Percentiles rank a stretch among this genome's conserved stretches.
Conservation (phyloP, 441 rosid species). For the Gossypium davidsonii region DNA sequence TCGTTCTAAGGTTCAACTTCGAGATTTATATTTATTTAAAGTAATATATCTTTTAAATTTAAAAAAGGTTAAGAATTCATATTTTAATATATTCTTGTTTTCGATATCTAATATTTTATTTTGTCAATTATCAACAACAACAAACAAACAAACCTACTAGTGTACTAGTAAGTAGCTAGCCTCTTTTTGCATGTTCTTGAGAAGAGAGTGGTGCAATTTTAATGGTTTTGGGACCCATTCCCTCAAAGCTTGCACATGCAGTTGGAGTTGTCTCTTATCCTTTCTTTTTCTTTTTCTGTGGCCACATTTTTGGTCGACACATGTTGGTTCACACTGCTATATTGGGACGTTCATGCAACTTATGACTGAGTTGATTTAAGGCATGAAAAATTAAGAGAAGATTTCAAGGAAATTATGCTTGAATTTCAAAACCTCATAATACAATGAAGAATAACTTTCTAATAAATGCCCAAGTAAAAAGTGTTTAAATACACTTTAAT, state of each 20-base stretch:
- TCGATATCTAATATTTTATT: not conserved
- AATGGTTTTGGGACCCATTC: slow-evolving; percentile 3
- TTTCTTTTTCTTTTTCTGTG: not conserved
- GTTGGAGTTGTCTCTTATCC: not conserved
- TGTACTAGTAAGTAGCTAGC: not conserved
- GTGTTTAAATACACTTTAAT: too few species aligned
- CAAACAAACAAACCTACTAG: slow-evolving; percentile 5
- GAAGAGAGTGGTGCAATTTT: slow-evolving; percentile 15
- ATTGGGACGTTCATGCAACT: not conserved
- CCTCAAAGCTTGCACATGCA: not conserved
- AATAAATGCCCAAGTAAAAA: too few species aligned
- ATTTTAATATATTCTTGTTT: too few species aligned
- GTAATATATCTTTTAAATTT: too few species aligned
- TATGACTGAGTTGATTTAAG: not conserved
- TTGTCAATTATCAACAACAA: not conserved
- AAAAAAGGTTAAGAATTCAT: too few species aligned
- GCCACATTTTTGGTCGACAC: not conserved
- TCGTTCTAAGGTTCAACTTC: too few species aligned
- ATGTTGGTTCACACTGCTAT: not conserved
- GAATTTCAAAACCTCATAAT: too few species aligned
- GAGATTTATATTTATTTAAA: too few species aligned
- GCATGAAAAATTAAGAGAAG: not conserved
- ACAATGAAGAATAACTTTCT: too few species aligned
- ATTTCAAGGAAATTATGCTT: not conserved
- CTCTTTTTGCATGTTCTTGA: slow-evolving; percentile 9